phyloP scores from a whole-genome alignment of 2,329 filamentous ascomycete species.

The Aureobasidium sp. region DNA sequence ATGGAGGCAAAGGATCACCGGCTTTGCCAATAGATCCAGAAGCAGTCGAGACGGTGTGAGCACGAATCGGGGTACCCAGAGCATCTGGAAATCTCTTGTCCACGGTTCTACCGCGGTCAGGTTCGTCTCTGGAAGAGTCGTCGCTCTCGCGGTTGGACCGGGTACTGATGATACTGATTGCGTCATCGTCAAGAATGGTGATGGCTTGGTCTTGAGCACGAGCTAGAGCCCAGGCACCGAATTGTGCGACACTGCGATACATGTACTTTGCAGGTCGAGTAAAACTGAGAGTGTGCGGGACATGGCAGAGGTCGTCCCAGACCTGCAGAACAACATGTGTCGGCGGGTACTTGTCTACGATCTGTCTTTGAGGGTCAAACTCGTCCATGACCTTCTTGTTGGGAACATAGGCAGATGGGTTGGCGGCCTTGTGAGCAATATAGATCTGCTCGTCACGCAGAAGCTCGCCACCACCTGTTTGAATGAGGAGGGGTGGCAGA shows the following conservation, averaged over 20 bases:
- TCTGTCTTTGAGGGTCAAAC: constrained; percentile 45
- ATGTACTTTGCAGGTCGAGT: constrained; percentile 94
- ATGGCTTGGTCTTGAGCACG: constrained; percentile 71
- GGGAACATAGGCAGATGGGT: constrained; percentile 68
- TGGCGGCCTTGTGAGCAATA: constrained; percentile 85
- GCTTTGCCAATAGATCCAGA: constrained; percentile 63
- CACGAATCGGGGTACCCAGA: constrained; percentile 16
- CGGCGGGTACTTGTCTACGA: constrained; percentile 59
- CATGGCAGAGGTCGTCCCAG: constrained; percentile 93
- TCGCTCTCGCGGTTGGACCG: constrained; percentile 25
- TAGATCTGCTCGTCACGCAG: constrained; percentile 93
- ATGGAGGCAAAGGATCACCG: constrained; percentile 71
- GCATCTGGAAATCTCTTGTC: constrained; percentile 8
- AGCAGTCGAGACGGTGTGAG: constrained; percentile 4
- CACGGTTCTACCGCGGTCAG: constrained; percentile 10
- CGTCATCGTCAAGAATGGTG: constrained; percentile 71
- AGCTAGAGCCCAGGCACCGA: constrained; percentile 83
- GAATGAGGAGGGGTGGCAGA: constrained; percentile 75
- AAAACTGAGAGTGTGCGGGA: constrained; percentile 86
- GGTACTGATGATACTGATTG: constrained; percentile 62
- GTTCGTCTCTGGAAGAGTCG: background rate
- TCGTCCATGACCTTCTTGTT: constrained; percentile 54
- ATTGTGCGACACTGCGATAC: constrained; percentile 87
- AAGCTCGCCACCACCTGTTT: constrained; percentile 80
- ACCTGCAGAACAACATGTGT: constrained; percentile 92